Evolutionary conservation across 1,284 basidiomycete genomes (phyloP), one percentile per base, ranked within the genome.

Genomic region (Coniferiporia sulphurascens): DNA sequence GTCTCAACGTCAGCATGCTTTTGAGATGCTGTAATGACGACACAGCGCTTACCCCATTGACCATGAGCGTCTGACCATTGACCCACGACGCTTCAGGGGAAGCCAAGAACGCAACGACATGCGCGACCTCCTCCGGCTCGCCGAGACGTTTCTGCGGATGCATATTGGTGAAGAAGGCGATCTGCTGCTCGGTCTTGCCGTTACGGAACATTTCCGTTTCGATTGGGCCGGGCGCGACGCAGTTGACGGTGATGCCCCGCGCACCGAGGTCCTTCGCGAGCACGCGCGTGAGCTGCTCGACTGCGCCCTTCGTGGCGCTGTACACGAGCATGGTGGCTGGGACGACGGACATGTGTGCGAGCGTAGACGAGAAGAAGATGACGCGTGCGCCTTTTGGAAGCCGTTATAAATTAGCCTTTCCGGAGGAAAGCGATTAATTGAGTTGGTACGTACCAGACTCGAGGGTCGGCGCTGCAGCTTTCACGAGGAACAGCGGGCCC

Each of bases 261-360:
- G 72, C 64, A 1, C 82, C 82, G 43, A 84, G 73, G 64, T 83
- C 80, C 63, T 83, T 83, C 2, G 82, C 77, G 17, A 85, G 76
- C 19, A 83, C 76, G n/a, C 82, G 78, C n/a, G 77, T 72, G 53
- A 84, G 71, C 62, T 84, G 82, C 65, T 84, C 81, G 56, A 84
- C 71, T 1, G 82, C 82, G 46, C 79, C 83, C 68, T 86, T 85
- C 2, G 79, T 76, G 15, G 78, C 76, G 53, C 76, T 73, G 67
- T 83, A 84, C 55, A 78, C 71, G 21, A 84, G 73, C 12, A 75
- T 74, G 59, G 78, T 78, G 1, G 83, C 76, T 1, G 74, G 68
- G 27, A 83, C 69, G 67, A 71, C 69, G 1, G 78, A 74, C 7
- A 76, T 72, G 12, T 64, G 66, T 3, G 80, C 79, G 56, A 85